Evolutionary conservation across 78 protist genomes (phyloP), one percentile per base, ranked within the genome.

Genomic region (Speleostelium caveatum): DNA sequence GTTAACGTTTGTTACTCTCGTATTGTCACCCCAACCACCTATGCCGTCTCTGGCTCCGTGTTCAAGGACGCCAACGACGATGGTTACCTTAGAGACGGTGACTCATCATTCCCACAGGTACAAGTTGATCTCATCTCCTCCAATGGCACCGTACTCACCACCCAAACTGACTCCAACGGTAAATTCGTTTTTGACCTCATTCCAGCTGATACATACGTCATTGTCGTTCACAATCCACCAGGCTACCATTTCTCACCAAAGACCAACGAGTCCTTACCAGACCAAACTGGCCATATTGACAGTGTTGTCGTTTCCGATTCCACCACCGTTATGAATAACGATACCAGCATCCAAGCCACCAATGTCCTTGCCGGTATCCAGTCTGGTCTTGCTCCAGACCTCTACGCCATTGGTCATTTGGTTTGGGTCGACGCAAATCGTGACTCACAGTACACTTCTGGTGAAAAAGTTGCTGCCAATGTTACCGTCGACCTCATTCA

Each of bases 371-470:
- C 19, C 17, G 39, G 32, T 17, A 42, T 58, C 28, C 51, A 75
- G 39, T 55, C 73, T 16, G 86, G 86, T 61, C 22, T 75, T n/a
- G 32, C 45, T 6, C 10, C 28, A 16, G 39, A 69, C 42, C 19
- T 3, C 39, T 75, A 58, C 35, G 86, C 69, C 53, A 75, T 75
- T 55, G 86, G 86, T 30, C 24, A 42, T 2, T 28, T 24, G 17
- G 86, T 76, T 19, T 76, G 86, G 86, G 7, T 49, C 8, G 86
- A 76, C 38, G 16, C 32, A 24, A 63, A 76, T 39, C 39, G 74
- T 33, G 42, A 76, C 24, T 63, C 73, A 14, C 49, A 41, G 8
- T 53, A 49, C 16, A 55, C 49, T 32, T 24, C 8, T 26, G 42
- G 42, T 28, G 86, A 76, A 76, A 55, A 24, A 7, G 75, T 63